A percentile compares a stretch with the other conserved stretches of the same genome.
These are phyloP conservation scores for Aphanocladium album DNA, from an alignment of 2,329 filamentous ascomycete species.

Conservation along the genomic window DNA sequence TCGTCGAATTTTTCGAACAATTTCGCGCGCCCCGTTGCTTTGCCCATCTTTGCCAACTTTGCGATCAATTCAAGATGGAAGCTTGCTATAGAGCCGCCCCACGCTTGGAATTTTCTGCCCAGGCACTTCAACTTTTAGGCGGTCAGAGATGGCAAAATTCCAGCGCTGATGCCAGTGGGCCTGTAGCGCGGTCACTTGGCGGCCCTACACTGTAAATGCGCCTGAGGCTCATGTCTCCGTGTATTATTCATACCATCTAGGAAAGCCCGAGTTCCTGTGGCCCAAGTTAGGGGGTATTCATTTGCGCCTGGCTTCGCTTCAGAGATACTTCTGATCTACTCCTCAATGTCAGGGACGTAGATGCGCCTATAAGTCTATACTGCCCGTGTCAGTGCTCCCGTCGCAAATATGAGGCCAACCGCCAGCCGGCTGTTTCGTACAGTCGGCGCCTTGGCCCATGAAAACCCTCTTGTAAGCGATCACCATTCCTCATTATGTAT, in stretches of 20 bases:
- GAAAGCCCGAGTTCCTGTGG: too few relatives aligned
- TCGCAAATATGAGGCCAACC: slow-evolving; percentile 32
- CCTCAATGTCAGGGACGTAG: background rate
- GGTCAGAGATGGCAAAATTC: slow-evolving; percentile 42
- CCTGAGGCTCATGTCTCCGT: background rate
- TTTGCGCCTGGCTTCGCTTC: too few relatives aligned
- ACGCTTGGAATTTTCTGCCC: slow-evolving; percentile 30
- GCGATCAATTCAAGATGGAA: slow-evolving; percentile 15
- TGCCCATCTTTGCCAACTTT: slow-evolving; percentile 42
- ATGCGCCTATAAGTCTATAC: too few relatives aligned
- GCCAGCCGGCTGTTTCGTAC: slow-evolving; percentile 31
- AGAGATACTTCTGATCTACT: too few relatives aligned
- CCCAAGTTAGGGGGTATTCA: too few relatives aligned
- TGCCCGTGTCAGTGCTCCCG: background rate
- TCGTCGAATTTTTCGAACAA: slow-evolving; percentile 60
- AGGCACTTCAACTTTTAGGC: slow-evolving; percentile 45
- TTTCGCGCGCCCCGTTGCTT: slow-evolving; percentile 49
- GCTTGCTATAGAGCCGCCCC: slow-evolving; percentile 19
- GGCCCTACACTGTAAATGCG: background rate
- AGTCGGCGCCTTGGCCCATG: slow-evolving; percentile 50
- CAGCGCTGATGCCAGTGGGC: background rate
- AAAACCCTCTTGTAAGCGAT: slow-evolving; percentile 72
- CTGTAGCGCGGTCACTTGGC: background rate
- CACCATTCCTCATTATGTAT: background rate
- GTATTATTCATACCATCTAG: background rate